Conservation (phyloP, 352 stramenopile genomes). For the Phytopythium delawarense region DNA sequence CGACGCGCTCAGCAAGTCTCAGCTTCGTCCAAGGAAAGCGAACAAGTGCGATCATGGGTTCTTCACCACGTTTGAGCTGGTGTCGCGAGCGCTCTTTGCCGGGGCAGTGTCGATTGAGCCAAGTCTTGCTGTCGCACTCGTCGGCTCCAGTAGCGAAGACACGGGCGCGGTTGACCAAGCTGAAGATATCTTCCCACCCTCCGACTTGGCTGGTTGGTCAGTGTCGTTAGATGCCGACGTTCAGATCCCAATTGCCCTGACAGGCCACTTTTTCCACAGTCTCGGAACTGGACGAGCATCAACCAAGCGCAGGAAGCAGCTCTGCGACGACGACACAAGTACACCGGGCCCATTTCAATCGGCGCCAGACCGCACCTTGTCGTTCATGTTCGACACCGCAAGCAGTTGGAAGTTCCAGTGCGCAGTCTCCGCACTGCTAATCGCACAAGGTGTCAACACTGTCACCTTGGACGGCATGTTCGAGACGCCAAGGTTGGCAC, state of each 20-base stretch:
- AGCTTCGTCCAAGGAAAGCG: background rate
- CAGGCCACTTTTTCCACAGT: background rate
- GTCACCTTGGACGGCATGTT: slow-evolving; percentile 6
- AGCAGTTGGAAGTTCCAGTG: slow-evolving; percentile 1
- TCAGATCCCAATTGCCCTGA: background rate
- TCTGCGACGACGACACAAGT: background rate
- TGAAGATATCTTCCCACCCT: background rate
- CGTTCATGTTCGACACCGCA: slow-evolving; percentile 2
- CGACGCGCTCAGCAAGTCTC: background rate
- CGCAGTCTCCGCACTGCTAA: background rate
- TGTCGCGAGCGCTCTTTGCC: background rate
- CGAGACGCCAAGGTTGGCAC: background rate
- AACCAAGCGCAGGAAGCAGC: background rate
- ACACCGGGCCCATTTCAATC: background rate
- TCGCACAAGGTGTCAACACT: background rate
- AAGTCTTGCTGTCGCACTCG: background rate
- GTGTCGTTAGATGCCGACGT: slow-evolving; percentile 4
- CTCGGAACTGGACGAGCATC: background rate
- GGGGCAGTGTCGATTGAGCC: background rate
- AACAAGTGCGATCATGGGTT: background rate
- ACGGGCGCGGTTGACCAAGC: background rate
- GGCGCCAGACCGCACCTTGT: background rate
- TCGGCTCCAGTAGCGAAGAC: background rate
- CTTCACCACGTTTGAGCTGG: background rate
- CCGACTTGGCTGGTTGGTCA: background rate